Base-by-base conservation (phyloP, 192 early-diverging fungal genomes). In the Coemansia aciculifera region DNA sequence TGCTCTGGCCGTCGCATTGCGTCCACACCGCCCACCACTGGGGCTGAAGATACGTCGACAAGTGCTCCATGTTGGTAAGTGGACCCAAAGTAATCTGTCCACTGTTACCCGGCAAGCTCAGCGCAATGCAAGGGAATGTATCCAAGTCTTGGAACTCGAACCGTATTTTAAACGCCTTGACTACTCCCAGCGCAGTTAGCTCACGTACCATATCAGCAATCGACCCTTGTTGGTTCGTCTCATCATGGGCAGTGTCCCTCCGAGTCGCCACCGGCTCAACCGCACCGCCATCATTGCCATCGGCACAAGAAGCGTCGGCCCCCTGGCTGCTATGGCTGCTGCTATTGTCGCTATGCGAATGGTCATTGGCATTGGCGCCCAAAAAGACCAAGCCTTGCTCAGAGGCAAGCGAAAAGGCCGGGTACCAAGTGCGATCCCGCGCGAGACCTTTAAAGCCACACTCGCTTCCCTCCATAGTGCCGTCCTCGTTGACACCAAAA, bases 371-470 rank as follows among this genome's bases (percentile, higher is more conserved):
- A 24, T 68, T 74, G 21, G 51, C 21, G 1, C 79, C 74, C 24
- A 81, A 23, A 37, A 81, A 81, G 17, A 76, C 79, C 31, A 83
- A 59, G 2, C 80, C 80, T 39, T 83, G 80, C 32, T 75, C 72
- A 8, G 63, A 66, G 15, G 80, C 66, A 12, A 83, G 62, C 66
- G 80, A 83, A 31, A 78, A 69, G 1, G 80, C 76, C 6, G 80
- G 80, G 29, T 75, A 78, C 80, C 80, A 83, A 3, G 67, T 73
- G 51, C 80, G 75, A 54, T 74, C 75, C 19, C 66, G 65, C 10
- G 62, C 51, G 17, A 83, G 64, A 4, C 69, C 73, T 31, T 64
- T 66, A 52, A 71, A 70, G 4, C 72, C 72, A 27, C 56, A 67
- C 13, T 60, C 67, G 54, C 67, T 60, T 43, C 67, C 75, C 43